Base-by-base conservation (phyloP, 441 rosid genomes). In the Pelargonium australe region DNA sequence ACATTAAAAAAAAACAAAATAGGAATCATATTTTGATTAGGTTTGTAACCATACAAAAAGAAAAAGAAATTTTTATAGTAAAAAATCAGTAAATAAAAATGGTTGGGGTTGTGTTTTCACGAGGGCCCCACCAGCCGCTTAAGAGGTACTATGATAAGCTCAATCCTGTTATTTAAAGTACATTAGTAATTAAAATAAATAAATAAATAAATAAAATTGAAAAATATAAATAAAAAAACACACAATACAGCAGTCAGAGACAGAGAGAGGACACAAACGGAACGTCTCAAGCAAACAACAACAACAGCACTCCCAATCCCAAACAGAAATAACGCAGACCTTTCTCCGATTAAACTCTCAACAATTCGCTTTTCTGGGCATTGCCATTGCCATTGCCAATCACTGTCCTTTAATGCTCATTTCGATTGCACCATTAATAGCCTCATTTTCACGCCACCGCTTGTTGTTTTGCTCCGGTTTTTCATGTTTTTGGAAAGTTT, bases 271-370 rank as follows among this genome's bases (percentile, higher is more conserved):
- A 28, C 63, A 57, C 31, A 57, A 57, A 57, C 63, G 63, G 63
- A 57, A 57, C 63, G 63, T 12, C 63, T 57, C 63, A 57, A 57
- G 12, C n/a, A 45, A 45, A 45, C 53, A 45, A 57, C 63, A 57
- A 57, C 60, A 53, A 53, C 60, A 53, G 60, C 60, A 53, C 31
- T 28, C 20, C 63, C 63, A 17, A 17, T 28, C 20, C 28, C 63
- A 28, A 57, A 57, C 28, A 57, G 25, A 57, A 57, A 57, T 17
- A 57, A 57, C 63, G 63, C 63, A 57, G 63, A 57, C 63, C 20
- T 57, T 57, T 57, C 5, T 57, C 12, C 17, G 63, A 57, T 57
- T 12, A 19, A 57, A 31, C 37, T 31, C 63, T 57, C 23, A 20
- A 20, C 63, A 57, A 53, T 57, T 17, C 25, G 28, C 31, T 6